Percentiles rank a stretch among this genome's conserved stretches.
Conservation (phyloP, 2,329 filamentous ascomycete genomes). For the Fusarium newnesense region DNA sequence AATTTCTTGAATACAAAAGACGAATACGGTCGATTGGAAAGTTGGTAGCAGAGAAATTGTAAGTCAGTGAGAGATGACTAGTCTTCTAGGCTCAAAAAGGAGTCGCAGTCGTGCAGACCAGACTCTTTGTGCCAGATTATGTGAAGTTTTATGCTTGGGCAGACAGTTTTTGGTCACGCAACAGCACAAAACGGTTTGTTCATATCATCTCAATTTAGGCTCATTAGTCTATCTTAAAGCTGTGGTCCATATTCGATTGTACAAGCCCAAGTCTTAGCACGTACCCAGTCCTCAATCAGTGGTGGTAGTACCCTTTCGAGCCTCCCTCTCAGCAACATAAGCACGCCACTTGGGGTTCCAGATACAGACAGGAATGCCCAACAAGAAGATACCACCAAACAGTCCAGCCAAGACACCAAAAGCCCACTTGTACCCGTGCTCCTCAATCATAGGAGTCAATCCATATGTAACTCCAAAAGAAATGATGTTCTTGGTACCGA, state of each 20-base stretch:
- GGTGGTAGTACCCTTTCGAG: not conserved
- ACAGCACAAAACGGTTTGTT: not conserved
- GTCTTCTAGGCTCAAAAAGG: rapidly evolving
- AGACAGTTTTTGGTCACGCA: rapidly evolving
- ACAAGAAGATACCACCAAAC: slow-evolving; percentile 23
- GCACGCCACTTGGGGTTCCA: slow-evolving; percentile 27
- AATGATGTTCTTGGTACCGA: slow-evolving; percentile 16
- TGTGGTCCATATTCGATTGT: rapidly evolving
- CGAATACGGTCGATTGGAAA: no score
- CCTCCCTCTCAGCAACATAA: slow-evolving; percentile 17
- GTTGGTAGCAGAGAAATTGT: rapidly evolving
- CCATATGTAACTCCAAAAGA: slow-evolving; percentile 12
- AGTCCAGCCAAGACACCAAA: slow-evolving; percentile 13
- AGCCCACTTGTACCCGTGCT: slow-evolving; percentile 4
- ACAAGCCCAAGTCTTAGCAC: rapidly evolving
- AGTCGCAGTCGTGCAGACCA: not conserved
- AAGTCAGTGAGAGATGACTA: rapidly evolving
- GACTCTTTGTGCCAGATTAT: rapidly evolving
- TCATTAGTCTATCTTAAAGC: rapidly evolving
- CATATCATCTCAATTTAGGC: no score
- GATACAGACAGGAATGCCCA: slow-evolving; percentile 29
- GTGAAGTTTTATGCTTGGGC: rapidly evolving
- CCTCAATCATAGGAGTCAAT: slow-evolving; percentile 6
- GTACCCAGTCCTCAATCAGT: not conserved
- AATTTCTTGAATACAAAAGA: no score